These are phyloP conservation scores for Neoboletus subvelutipes DNA, from an alignment of 768 basidiomycete genomes.

Conservation along the genomic window DNA sequence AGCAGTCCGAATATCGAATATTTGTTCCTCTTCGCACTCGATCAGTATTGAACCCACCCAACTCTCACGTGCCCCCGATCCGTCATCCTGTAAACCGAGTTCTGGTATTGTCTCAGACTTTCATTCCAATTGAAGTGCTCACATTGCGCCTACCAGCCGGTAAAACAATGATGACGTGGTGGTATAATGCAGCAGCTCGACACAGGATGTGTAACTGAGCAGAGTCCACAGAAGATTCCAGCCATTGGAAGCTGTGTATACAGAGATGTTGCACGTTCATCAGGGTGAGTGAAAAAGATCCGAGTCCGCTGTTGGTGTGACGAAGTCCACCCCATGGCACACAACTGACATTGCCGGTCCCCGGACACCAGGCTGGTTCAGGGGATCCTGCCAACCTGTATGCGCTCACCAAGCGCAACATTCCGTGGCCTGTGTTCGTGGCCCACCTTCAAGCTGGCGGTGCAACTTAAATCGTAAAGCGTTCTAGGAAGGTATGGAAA, in stretches of 20 bases:
- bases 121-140: background rate
- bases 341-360: background rate
- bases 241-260: background rate
- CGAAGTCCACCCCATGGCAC: background rate
- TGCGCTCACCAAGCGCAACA: background rate
- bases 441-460: background rate
- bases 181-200: background rate
- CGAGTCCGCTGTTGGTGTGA: background rate
- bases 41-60: background rate
- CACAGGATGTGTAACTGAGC: background rate
- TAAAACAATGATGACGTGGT: too few relatives aligned
- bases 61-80: background rate
- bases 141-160: background rate
- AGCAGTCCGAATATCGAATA: background rate
- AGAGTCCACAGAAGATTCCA: background rate
- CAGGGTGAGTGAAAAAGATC: background rate
- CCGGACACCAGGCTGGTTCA: too few relatives aligned
- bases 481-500: too few relatives aligned
- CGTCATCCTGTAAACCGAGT: background rate
- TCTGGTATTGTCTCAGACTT: background rate
- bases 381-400: conserved; percentile 1
- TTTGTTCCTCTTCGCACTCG: background rate
- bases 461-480: background rate
- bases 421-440: background rate
- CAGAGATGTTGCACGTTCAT: background rate